These are phyloP conservation scores for Penicillium italicum DNA, from an alignment of 2,329 filamentous ascomycete genomes.

Conservation along the genomic window DNA sequence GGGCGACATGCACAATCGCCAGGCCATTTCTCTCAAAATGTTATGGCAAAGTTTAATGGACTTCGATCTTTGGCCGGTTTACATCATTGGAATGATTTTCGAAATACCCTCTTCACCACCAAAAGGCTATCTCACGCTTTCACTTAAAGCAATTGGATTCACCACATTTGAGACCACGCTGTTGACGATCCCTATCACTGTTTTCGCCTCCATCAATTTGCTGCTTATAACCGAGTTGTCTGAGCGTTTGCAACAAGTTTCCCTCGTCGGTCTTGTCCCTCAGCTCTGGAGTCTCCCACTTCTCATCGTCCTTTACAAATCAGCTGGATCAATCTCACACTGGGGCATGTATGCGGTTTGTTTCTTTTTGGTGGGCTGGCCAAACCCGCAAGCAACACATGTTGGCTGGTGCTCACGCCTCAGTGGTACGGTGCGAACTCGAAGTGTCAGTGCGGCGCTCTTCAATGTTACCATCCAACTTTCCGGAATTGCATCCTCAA, in stretches of 20 bases:
- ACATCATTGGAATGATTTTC: conserved; percentile 33
- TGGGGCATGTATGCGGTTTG: conserved; percentile 46
- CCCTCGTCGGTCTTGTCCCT: conserved; percentile 45
- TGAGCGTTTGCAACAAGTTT: conserved; percentile 42
- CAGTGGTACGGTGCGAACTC: conserved; percentile 49
- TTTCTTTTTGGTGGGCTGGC: conserved; percentile 19
- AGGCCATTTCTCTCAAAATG: conserved; percentile 29
- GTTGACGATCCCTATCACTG: conserved; percentile 35
- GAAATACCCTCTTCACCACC: conserved; percentile 45
- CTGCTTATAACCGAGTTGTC: conserved; percentile 26
- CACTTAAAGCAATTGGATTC: conserved; percentile 13
- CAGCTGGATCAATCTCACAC: conserved; percentile 29
- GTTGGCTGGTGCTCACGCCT: conserved; percentile 50
- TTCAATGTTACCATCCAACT: conserved; percentile 50
- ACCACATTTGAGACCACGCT: conserved; percentile 23
- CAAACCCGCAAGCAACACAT: conserved; percentile 43
- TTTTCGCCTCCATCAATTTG: conserved; percentile 42
- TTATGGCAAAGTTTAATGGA: conserved; percentile 36
- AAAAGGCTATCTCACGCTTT: conserved; percentile 45
- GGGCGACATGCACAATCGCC: conserved; percentile 37
- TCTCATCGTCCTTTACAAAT: conserved; percentile 45
- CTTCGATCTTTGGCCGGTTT: conserved; percentile 40
- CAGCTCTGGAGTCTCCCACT: conserved; percentile 53
- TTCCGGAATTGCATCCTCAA: conserved; percentile 42
- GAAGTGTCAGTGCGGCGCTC: conserved; percentile 39